phyloP scores from a whole-genome alignment of 2,329 filamentous ascomycete species.

The Penicillium sp. region DNA sequence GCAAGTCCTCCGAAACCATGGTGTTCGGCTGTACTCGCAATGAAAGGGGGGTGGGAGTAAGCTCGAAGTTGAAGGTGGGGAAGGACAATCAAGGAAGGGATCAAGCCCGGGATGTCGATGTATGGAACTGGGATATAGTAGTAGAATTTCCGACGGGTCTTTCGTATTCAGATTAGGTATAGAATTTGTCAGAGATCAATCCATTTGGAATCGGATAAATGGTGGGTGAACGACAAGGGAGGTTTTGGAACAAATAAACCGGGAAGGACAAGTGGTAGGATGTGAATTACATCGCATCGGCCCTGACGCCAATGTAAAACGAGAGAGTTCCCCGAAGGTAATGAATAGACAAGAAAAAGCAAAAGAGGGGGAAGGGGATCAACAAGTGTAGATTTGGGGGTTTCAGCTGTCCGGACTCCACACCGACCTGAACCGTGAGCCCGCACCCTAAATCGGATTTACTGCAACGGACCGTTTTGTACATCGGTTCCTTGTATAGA shows the following conservation, averaged over 20 bases:
- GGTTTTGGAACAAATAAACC: slow-evolving; percentile 10
- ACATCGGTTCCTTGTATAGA: too few relatives aligned
- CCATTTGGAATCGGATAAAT: slow-evolving; percentile 14
- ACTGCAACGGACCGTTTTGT: too few relatives aligned
- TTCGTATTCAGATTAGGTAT: background rate
- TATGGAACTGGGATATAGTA: background rate
- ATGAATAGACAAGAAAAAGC: slow-evolving; percentile 10
- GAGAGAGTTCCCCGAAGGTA: background rate
- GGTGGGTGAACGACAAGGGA: slow-evolving; percentile 7
- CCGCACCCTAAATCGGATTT: too few relatives aligned
- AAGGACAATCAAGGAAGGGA: background rate
- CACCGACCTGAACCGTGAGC: too few relatives aligned
- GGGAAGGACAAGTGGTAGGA: slow-evolving; percentile 10
- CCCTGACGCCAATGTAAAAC: slow-evolving; percentile 9
- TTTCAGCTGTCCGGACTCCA: too few relatives aligned
- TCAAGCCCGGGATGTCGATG: background rate
- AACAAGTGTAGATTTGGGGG: slow-evolving; percentile 4
- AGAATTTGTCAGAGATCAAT: slow-evolving; percentile 12
- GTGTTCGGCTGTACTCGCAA: slow-evolving; percentile 26
- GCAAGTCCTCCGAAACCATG: slow-evolving; percentile 92
- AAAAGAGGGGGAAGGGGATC: slow-evolving; percentile 24
- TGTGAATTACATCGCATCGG: slow-evolving; percentile 34
- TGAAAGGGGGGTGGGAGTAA: slow-evolving; percentile 5
- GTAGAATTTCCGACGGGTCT: background rate
- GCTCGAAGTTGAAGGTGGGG: slow-evolving; percentile 7